Base-by-base conservation (phyloP, 768 basidiomycete species). In the Leucosporidium yakuticum region DNA sequence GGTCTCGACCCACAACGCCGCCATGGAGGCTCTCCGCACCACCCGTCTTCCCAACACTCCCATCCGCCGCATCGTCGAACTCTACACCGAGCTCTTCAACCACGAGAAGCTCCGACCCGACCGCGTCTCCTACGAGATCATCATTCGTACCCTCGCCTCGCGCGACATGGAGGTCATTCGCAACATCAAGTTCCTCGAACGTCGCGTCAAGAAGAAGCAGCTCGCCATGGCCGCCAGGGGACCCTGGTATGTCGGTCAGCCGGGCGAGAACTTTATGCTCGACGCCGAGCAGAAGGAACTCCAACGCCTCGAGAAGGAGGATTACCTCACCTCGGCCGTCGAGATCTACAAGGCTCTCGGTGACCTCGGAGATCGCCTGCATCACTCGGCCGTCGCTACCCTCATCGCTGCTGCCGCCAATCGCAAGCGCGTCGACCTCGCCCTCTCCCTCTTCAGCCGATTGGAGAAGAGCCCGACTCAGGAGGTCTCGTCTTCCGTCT, bases 71-170 rank as follows among this genome's bases (percentile, higher is more conserved):
- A 78, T 91, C 48, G 77, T 88, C 62, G 83, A 86, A 59, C 82
- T 86, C 4, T 94, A 93, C 80, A 84, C 89, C 70, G 81, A 85
- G 58, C 85, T 94, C 82, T 79, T 91, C 65, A 79, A 82, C 32
- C 81, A 79, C 36, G 61, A 62, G 9, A 83, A 84, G 23, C 76
- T 92, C 6, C 74, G 83, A 0, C 91, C 93, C 14, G 87, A 86
- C 60, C 64, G 79, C 19, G 73, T 77, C 54, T 91, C 89, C 0
- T 91, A 90, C 77, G 75, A 81, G 34, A 76, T 78, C 47, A 81
- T 91, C 55, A 85, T 95, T 64, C 69, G 77, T 0, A 84, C 85
- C 0, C 83, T 93, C 64, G 83, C 84, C 6, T 79, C 82, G 32
- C 86, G 91, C 50, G 89, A 91, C 73, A 73, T 78, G 5, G 90